Percentiles rank a stretch among this genome's conserved stretches.
These are phyloP conservation scores for Colletotrichum euphorbiae DNA, from an alignment of 2,329 filamentous ascomycete genomes.

Conservation along the genomic window DNA sequence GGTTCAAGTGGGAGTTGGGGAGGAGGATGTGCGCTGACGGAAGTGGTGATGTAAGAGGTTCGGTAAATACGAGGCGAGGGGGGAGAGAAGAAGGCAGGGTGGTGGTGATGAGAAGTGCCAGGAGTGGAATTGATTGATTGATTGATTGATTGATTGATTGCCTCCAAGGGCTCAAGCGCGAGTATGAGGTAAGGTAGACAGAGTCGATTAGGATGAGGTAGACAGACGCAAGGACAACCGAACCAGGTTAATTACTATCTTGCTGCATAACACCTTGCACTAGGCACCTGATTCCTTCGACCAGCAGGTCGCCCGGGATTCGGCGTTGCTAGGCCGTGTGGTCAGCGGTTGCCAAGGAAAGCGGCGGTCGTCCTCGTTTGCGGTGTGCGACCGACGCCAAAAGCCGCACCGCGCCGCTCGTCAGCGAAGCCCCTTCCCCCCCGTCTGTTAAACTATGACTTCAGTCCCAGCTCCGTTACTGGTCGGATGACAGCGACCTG, in stretches of 20 bases:
- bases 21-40: not conserved
- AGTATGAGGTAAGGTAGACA: conserved; percentile 32
- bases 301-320: not conserved
- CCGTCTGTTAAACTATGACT: not conserved
- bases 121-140: conserved; percentile 26
- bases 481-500: conserved; percentile 6
- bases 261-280: conserved; percentile 15
- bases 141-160: not conserved
- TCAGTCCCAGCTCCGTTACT: not conserved
- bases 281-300: not conserved
- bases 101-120: conserved; percentile 24
- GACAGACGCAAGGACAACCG: conserved; percentile 12
- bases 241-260: not conserved
- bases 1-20: not conserved
- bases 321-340: no score
- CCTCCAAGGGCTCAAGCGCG: not conserved
- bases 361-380: conserved; percentile 20
- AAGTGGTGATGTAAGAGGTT: conserved; percentile 27
- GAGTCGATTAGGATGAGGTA: not conserved
- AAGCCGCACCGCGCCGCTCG: no score
- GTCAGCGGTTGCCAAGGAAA: conserved; percentile 7
- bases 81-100: conserved; percentile 23
- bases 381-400: conserved; percentile 9
- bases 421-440: not conserved
- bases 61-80: conserved; percentile 29